These are phyloP conservation scores for Brassica napus DNA, from an alignment of 345 rosid genomes.

Conservation along the genomic window DNA sequence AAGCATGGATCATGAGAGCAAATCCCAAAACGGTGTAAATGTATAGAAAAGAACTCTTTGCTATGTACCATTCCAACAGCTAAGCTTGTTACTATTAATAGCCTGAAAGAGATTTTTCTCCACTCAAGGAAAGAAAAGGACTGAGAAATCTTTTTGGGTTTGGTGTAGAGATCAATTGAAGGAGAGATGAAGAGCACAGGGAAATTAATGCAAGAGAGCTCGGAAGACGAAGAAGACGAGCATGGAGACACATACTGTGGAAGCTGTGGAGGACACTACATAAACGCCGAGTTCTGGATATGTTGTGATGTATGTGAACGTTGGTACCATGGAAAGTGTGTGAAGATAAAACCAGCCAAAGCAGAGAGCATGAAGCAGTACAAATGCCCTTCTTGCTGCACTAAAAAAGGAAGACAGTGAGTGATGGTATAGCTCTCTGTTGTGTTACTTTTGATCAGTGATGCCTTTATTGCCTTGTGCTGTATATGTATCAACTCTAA, in stretches of 20 bases:
- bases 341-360: conserved; percentile 89
- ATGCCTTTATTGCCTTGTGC: background rate
- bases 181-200: conserved; percentile 57
- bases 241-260: conserved; percentile 83
- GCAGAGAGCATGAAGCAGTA: conserved; percentile 87
- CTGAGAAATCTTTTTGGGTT: background rate
- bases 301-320: conserved; percentile 84
- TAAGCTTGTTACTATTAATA: conserved; percentile 2
- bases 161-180: conserved; percentile 61
- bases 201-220: conserved; percentile 57
- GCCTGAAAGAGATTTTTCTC: background rate
- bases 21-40: conserved; percentile 73
- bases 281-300: conserved; percentile 81
- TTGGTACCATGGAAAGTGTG: conserved; percentile 94
- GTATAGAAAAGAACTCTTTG: conserved; percentile 35
- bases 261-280: conserved; percentile 81
- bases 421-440: background rate
- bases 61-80: background rate
- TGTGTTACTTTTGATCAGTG: conserved; percentile 12
- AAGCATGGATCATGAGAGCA: conserved; percentile 62
- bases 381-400: conserved; percentile 84
- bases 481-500: conserved; percentile 20
- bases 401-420: conserved; percentile 58
- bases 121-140: background rate
- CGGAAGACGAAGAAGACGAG: conserved; percentile 80